Evolutionary conservation across 352 stramenopile species (phyloP).

Genomic region (Phytophthora niederhauseri): DNA sequence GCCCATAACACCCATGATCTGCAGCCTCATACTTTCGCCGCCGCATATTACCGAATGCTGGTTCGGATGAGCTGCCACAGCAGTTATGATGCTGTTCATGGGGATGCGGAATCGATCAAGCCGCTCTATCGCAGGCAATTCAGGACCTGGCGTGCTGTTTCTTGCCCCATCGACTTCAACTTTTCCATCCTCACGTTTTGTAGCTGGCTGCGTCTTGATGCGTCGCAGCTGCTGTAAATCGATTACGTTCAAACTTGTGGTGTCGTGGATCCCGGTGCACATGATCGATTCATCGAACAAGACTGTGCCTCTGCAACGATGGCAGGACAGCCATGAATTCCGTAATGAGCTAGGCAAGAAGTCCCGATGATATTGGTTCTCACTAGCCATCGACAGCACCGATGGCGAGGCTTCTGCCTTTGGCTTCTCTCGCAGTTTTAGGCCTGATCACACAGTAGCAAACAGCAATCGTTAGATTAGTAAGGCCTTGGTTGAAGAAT

Average conservation of each 20-base stretch:
- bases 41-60: constrained; percentile 56
- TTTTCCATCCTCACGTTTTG: not conserved
- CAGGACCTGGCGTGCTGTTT: not conserved
- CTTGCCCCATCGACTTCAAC: not conserved
- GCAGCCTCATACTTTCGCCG: constrained; percentile 46
- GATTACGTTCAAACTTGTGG: constrained; percentile 50
- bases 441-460: constrained; percentile 14
- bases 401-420: constrained; percentile 35
- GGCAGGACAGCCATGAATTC: constrained; percentile 60
- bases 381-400: constrained; percentile 33
- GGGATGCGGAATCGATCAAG: constrained; percentile 61
- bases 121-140: constrained; percentile 30
- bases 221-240: constrained; percentile 52
- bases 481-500: not conserved
- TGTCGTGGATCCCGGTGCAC: constrained; percentile 53
- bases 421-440: constrained; percentile 21
- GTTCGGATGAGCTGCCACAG: constrained; percentile 49
- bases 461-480: not conserved
- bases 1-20: constrained; percentile 36
- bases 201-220: not conserved
- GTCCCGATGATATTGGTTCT: constrained; percentile 27
- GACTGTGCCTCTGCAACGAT: constrained; percentile 52
- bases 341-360: constrained; percentile 32
- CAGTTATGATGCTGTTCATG: constrained; percentile 48
- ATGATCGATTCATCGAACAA: constrained; percentile 60